Evolutionary conservation across 1,139 yeast genomes (phyloP).

Genomic region (Candida sanyaensis): DNA sequence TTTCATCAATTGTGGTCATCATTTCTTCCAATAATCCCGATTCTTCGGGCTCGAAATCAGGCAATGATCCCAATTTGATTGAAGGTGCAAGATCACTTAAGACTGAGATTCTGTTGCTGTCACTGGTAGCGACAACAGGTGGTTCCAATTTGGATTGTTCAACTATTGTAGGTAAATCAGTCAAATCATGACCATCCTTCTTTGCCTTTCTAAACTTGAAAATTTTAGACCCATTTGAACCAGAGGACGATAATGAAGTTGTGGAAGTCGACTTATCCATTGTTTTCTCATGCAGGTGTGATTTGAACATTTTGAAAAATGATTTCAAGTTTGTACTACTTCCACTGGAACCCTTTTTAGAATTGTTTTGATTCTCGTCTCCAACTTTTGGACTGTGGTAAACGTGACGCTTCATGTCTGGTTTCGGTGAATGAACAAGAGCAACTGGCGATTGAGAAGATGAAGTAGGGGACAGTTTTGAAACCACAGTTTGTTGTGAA

Average conservation of each 20-base stretch:
- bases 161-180: slow-evolving; percentile 1
- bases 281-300: slow-evolving; percentile 7
- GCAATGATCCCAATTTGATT: slow-evolving; percentile 21
- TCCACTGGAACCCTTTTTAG: not conserved
- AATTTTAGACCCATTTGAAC: slow-evolving; percentile 4
- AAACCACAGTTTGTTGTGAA: not conserved
- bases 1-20: slow-evolving; percentile 30
- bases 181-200: not conserved
- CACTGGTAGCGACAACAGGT: not conserved
- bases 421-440: not conserved
- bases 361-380: not conserved
- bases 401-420: not conserved
- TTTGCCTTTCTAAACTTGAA: slow-evolving; percentile 8
- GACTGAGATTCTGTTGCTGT: slow-evolving; percentile 10
- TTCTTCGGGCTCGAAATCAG: slow-evolving; percentile 34
- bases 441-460: too few relatives aligned
- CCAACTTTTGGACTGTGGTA: not conserved
- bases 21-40: slow-evolving; percentile 35
- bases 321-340: slow-evolving; percentile 9
- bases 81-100: slow-evolving; percentile 15
- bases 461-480: not conserved
- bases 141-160: slow-evolving; percentile 2
- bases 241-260: slow-evolving; percentile 5
- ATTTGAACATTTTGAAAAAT: slow-evolving; percentile 12
- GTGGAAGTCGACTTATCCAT: slow-evolving; percentile 4